Conservation (phyloP, 768 basidiomycete genomes). For the Rhodotorula sphaerocarpa region DNA sequence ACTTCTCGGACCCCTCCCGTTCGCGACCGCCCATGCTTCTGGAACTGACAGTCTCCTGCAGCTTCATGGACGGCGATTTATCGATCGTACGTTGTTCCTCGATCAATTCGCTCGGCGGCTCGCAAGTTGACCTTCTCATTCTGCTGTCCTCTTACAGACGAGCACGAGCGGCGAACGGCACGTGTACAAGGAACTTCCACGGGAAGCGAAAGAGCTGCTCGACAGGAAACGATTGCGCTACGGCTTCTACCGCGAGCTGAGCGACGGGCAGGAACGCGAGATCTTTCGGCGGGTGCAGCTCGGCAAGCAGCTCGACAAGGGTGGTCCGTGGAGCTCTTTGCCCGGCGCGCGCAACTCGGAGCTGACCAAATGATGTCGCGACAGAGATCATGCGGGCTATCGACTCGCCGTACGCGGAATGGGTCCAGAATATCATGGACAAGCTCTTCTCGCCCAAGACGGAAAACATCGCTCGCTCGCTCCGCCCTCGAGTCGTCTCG, state of each 20-base stretch:
- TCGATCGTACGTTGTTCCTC: background rate
- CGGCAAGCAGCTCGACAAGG: slow-evolving; percentile 4
- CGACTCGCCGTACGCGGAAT: background rate
- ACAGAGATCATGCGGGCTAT: background rate
- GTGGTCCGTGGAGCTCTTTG: background rate
- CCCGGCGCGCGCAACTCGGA: too few relatives aligned
- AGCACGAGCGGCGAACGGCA: background rate
- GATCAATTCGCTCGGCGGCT: too few relatives aligned
- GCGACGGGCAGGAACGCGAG: slow-evolving; percentile 4
- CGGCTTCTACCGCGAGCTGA: slow-evolving; percentile 15
- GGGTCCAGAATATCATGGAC: background rate
- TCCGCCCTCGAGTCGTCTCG: background rate
- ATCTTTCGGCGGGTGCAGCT: slow-evolving; percentile 17
- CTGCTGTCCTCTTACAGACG: background rate
- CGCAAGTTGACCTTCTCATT: background rate
- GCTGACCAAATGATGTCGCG: background rate
- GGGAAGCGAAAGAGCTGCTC: background rate
- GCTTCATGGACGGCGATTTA: slow-evolving; percentile 6
- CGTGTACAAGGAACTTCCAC: background rate
- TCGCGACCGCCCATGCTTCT: too few relatives aligned
- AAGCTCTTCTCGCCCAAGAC: background rate
- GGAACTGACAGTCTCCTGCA: background rate
- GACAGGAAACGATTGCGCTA: slow-evolving; percentile 1
- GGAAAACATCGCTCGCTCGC: too few relatives aligned
- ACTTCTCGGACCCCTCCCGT: too few relatives aligned